Base-by-base conservation (phyloP, 345 rosid species). In the Xanthoceras sorbifolium region DNA sequence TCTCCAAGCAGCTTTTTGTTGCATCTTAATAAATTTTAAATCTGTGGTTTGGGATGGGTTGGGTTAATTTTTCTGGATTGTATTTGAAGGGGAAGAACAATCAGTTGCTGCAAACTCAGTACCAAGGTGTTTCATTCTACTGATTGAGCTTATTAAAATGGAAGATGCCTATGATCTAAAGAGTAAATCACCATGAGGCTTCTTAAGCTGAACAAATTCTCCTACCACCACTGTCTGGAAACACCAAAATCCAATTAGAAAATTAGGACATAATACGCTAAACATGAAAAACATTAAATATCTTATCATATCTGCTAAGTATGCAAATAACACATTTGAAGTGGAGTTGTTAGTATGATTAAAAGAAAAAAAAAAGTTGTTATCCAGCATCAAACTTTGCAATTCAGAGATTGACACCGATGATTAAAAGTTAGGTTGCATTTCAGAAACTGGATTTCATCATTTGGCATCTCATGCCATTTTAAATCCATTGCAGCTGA, bases 361-460 rank as follows among this genome's bases (percentile, higher is more conserved):
- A 32, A 32, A 32, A 4, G 4, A 32, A 32, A 32, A 32, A 32
- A 32, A 32, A 32, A 32, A 42, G 46, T 42, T 10, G 46, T 11
- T 42, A 42, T 42, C 10, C 46, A n/a, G 3, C 31, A 9, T 50
- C 17, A 20, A 18, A 14, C 26, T 69, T 69, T 42, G 9, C 29
- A 15, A 12, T 70, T n/a, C n/a, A 20, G 44, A 23, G 7, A 23
- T 54, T 54, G 40, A 32, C 8, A 22, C 57, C 2, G 3, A 10
- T 32, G 7, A 36, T 71, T 57, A 20, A 55, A 22, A 71, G 75
- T 71, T 34, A 34, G 46, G n/a, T 71, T 71, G 65, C 52, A 3
- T 26, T 71, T 25, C 23, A 36, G 52, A 71, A 36, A 20, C 38
- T 31, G 12, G 18, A 38, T 26, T 26, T 34, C 26, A 44, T 12